Evolutionary conservation across 345 rosid genomes (phyloP).

Genomic region (Moricandia moricandioides): DNA sequence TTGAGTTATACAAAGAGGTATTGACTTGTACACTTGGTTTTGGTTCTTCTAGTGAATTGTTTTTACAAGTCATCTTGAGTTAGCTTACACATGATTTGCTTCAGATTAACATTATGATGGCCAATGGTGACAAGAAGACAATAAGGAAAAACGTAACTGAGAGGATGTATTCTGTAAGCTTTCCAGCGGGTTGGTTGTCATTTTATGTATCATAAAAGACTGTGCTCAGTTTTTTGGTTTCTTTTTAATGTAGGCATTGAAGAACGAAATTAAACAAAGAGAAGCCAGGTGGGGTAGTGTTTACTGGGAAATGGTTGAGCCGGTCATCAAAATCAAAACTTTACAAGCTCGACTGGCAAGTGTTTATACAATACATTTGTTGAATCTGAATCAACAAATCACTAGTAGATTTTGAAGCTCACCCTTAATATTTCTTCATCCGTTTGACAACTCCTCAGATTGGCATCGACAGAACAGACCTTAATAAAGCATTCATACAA

Average conservation of each 20-base stretch:
- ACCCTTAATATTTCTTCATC: background rate
- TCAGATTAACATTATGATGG: slow-evolving; percentile 73
- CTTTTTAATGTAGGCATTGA: slow-evolving; percentile 52
- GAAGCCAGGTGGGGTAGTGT: slow-evolving; percentile 69
- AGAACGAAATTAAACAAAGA: slow-evolving; percentile 85
- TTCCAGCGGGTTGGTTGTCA: slow-evolving; percentile 9
- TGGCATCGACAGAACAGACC: slow-evolving; percentile 70
- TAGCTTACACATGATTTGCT: slow-evolving; percentile 2
- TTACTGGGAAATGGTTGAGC: slow-evolving; percentile 90
- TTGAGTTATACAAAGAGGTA: slow-evolving; percentile 77
- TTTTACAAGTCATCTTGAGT: slow-evolving; percentile 6
- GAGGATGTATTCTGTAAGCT: slow-evolving; percentile 86
- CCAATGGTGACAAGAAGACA: slow-evolving; percentile 71
- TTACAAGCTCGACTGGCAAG: slow-evolving; percentile 90
- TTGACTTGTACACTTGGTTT: background rate
- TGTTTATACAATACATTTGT: background rate
- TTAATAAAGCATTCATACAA: slow-evolving; percentile 70
- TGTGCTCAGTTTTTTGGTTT: slow-evolving; percentile 10
- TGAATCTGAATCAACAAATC: slow-evolving; percentile 2
- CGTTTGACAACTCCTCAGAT: slow-evolving; percentile 51
- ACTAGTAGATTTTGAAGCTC: background rate
- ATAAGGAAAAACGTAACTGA: slow-evolving; percentile 82
- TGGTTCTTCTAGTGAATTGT: background rate
- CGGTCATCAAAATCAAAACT: slow-evolving; percentile 75
- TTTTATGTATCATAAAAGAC: background rate